Conservation (phyloP, 1,139 yeast genomes). For the Candida sp. region DNA sequence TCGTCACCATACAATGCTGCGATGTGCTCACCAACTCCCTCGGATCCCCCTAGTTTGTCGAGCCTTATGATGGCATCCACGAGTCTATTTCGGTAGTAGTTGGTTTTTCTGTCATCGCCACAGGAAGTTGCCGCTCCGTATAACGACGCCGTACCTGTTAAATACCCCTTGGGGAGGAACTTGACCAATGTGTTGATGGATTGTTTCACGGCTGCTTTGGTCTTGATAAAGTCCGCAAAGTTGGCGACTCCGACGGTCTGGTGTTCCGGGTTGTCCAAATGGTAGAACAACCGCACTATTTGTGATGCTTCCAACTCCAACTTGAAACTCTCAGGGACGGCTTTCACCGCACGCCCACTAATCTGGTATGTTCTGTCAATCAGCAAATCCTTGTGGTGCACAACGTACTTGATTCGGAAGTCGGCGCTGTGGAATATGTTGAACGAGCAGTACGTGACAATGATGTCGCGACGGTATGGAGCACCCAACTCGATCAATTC, state of each 20-base stretch:
- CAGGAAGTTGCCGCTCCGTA: constrained; percentile 37
- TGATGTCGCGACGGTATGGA: constrained; percentile 31
- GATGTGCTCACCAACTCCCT: constrained; percentile 17
- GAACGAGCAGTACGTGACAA: constrained; percentile 53
- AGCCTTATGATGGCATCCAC: constrained; percentile 34
- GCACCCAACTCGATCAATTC: constrained; percentile 24
- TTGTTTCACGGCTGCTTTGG: constrained; percentile 18
- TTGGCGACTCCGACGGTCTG: constrained; percentile 41
- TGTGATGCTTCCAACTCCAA: constrained; percentile 39
- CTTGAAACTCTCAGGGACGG: constrained; percentile 19
- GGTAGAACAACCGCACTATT: constrained; percentile 33
- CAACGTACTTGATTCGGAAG: constrained; percentile 40
- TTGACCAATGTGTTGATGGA: constrained; percentile 24
- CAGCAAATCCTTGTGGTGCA: constrained; percentile 23
- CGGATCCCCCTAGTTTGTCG: constrained; percentile 20
- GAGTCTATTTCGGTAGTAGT: constrained; percentile 36
- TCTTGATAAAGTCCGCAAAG: constrained; percentile 24
- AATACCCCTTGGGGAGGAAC: constrained; percentile 29
- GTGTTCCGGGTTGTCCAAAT: constrained; percentile 37
- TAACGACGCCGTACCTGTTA: constrained; percentile 29
- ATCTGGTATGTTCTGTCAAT: constrained; percentile 36
- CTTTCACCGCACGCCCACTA: neutral
- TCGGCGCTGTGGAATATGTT: constrained; percentile 54
- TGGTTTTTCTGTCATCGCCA: constrained; percentile 32
- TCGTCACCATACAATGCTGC: constrained; percentile 27